These are phyloP conservation scores for Bipolaris victoriae DNA, from an alignment of 2,329 filamentous ascomycete genomes.

Conservation along the genomic window DNA sequence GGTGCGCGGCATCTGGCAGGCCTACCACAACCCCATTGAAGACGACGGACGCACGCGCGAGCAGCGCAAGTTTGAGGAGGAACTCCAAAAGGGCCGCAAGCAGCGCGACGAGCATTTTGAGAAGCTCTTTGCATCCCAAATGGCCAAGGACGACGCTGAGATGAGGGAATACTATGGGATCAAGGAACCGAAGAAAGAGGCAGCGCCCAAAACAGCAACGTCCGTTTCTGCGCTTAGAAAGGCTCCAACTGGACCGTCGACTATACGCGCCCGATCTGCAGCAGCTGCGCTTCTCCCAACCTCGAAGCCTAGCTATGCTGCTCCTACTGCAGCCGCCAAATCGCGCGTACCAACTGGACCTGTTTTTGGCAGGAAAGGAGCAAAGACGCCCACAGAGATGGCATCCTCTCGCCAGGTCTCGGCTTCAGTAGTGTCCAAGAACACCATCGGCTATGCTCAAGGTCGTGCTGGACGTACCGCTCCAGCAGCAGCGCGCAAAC, in stretches of 20 bases:
- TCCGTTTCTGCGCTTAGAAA: constrained; percentile 22
- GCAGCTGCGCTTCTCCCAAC: constrained; percentile 50
- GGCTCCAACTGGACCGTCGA: constrained; percentile 52
- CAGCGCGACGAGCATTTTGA: constrained; percentile 71
- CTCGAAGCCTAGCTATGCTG: constrained; percentile 47
- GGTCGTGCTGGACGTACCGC: constrained; percentile 66
- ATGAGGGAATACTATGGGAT: constrained; percentile 45
- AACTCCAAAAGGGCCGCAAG: constrained; percentile 53
- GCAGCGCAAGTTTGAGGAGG: constrained; percentile 62
- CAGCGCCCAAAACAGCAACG: constrained; percentile 23
- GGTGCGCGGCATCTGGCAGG: constrained; percentile 57
- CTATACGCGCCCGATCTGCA: constrained; percentile 59
- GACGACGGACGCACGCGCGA: constrained; percentile 69
- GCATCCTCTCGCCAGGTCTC: constrained; percentile 64
- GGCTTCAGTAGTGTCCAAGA: constrained; percentile 73
- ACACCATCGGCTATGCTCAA: constrained; percentile 83
- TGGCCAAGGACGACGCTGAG: constrained; percentile 59
- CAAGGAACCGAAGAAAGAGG: constrained; percentile 36
- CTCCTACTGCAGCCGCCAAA: constrained; percentile 49
- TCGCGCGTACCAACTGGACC: constrained; percentile 45
- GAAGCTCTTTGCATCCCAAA: constrained; percentile 68
- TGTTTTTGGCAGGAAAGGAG: constrained; percentile 50
- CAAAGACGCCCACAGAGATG: constrained; percentile 50
- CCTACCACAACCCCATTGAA: constrained; percentile 64
- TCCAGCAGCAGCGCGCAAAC: constrained; percentile 39